Evolutionary conservation across 2,329 filamentous ascomycete species (phyloP), one percentile per base, ranked within the genome.

Genomic region (Pseudogymnoascus sp.): DNA sequence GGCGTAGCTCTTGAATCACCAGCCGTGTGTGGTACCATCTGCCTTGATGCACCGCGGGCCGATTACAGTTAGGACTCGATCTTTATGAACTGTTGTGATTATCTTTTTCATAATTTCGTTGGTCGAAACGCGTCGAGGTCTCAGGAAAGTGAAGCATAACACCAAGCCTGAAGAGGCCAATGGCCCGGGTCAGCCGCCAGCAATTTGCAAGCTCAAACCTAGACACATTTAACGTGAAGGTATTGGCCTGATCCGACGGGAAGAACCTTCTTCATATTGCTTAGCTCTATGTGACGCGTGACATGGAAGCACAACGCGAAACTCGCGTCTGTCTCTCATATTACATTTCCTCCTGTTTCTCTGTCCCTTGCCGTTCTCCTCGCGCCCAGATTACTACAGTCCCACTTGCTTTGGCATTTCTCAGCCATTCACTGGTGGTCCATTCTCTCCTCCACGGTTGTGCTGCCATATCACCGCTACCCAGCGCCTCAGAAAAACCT

Each of bases 401-500:
- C 9, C 25, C 28, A 31, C n/a, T 9, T 21, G 49, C 28, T 12
- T 18, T 33, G 9, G 18, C 4, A 55, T 14, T 18, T 18, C 45
- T 18, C 21, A 3, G 25, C n/a, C 45, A 31, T 33, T 55, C n/a
- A 31, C 18, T 3, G n/a, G 45, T 18, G 12, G 45, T 33, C 9
- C 25, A 55, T 33, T 55, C 14, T 55, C 23, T 9, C 45, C 45
- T 4, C n/a, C 8, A 18, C 5, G 14, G 28, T 25, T 33, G 8
- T 5, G 5, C 35, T 33, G 12, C 52, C 45, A 21, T 6, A 12
- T 21, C 38, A 43, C 16, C 45, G 16, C 9, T 25, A 16, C 38
- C 35, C 9, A 18, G n/a, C 49, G 8, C 16, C 62, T 79, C 74
- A 97, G 76, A 96, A 96, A 79, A 97, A 97, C 66, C 92, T 86